These are phyloP conservation scores for Neurospora sp. DNA, from an alignment of 495 filamentous ascomycete genomes.

Conservation along the genomic window DNA sequence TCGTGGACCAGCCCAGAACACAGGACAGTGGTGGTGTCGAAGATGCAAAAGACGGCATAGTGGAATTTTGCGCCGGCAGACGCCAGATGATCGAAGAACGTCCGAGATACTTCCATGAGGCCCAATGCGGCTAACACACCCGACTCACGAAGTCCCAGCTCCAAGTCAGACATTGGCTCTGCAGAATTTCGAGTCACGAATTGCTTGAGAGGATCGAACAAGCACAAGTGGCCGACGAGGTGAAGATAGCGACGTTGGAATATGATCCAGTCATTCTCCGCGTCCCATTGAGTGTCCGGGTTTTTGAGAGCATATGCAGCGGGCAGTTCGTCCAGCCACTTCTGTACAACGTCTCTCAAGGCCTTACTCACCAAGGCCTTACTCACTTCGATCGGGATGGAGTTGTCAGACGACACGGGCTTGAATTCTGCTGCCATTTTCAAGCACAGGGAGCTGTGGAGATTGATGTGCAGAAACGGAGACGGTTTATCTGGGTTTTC, in stretches of 20 bases:
- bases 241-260: constrained; percentile 42
- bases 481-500: constrained; percentile 27
- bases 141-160: constrained; percentile 18
- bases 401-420: not conserved
- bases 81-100: constrained; percentile 31
- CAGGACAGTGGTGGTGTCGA: constrained; percentile 40
- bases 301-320: constrained; percentile 27
- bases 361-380: constrained; percentile 8
- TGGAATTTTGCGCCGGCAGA: constrained; percentile 41
- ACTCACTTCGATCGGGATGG: not conserved
- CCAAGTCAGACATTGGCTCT: constrained; percentile 17
- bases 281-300: constrained; percentile 38
- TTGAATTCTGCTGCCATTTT: constrained; percentile 14
- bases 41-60: constrained; percentile 42
- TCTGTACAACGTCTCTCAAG: constrained; percentile 21
- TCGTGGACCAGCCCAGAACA: constrained; percentile 45
- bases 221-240: constrained; percentile 35
- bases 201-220: constrained; percentile 34
- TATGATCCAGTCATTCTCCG: constrained; percentile 28
- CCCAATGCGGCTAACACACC: constrained; percentile 34
- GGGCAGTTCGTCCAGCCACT: constrained; percentile 34
- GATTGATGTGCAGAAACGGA: constrained; percentile 31
- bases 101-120: constrained; percentile 30
- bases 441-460: constrained; percentile 27
- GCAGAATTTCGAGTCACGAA: constrained; percentile 29